These are phyloP conservation scores for Boletus tylopilopsis DNA, from an alignment of 768 basidiomycete genomes.

Conservation along the genomic window DNA sequence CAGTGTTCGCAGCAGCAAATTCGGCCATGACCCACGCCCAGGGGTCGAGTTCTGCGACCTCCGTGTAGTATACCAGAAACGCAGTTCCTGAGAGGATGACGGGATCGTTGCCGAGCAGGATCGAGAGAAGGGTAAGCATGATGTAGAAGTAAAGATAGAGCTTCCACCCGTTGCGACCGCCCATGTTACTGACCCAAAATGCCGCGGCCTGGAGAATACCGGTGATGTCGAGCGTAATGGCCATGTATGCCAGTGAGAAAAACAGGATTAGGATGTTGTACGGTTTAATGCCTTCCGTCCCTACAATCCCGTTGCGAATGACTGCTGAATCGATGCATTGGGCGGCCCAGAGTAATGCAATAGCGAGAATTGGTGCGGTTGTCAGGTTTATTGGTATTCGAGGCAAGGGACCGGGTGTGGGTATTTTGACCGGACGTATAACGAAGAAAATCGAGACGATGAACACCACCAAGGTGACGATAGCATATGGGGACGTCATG, in stretches of 20 bases:
- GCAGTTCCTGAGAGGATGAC: constrained; percentile 89
- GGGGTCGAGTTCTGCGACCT: constrained; percentile 47
- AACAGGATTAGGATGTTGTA: constrained; percentile 94
- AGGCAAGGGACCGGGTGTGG: constrained; percentile 31
- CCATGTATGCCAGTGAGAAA: constrained; percentile 88
- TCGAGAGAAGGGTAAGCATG: constrained; percentile 74
- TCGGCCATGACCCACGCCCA: constrained; percentile 71
- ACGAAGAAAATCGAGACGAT: constrained; percentile 51
- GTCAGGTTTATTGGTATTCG: constrained; percentile 45
- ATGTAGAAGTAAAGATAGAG: constrained; percentile 81
- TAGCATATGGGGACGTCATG: constrained; percentile 42
- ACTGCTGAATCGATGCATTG: constrained; percentile 45
- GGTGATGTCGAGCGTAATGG: constrained; percentile 86
- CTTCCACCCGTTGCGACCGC: constrained; percentile 65
- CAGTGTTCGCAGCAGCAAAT: constrained; percentile 78
- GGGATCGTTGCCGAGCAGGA: constrained; percentile 90
- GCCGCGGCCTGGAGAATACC: constrained; percentile 85
- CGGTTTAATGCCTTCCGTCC: constrained; percentile 74
- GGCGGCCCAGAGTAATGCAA: constrained; percentile 51
- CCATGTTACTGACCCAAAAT: constrained; percentile 81
- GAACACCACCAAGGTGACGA: constrained; percentile 51
- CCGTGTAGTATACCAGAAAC: constrained; percentile 86
- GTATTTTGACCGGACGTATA: constrained; percentile 44
- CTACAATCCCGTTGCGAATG: constrained; percentile 77
- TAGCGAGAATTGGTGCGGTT: constrained; percentile 51